phyloP scores from a whole-genome alignment of 2,329 filamentous ascomycete species.

The Colletotrichum horii region DNA sequence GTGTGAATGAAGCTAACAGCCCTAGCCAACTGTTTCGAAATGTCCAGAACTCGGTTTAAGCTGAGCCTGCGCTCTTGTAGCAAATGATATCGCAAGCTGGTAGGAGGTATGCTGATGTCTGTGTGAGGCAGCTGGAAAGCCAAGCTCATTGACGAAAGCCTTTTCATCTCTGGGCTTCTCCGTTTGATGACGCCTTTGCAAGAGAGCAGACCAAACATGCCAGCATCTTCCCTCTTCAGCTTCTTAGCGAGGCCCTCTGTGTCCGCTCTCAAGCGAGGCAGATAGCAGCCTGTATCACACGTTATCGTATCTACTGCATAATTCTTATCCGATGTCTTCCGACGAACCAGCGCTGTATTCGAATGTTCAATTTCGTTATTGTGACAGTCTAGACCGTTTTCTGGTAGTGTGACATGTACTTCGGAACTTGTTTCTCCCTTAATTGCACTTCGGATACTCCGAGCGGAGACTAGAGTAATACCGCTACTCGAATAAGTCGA shows the following conservation, averaged over 20 bases:
- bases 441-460: neutral
- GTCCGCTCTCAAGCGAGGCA: neutral
- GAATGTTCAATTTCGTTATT: neutral
- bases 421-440: neutral
- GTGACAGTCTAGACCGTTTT: neutral
- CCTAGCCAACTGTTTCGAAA: conserved; percentile 36
- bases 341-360: neutral
- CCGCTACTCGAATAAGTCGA: neutral
- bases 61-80: neutral
- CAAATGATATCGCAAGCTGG: neutral
- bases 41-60: conserved; percentile 20
- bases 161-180: neutral
- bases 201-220: neutral
- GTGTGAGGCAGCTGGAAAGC: neutral
- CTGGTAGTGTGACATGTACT: neutral
- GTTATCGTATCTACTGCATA: neutral
- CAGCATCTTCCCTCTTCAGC: neutral
- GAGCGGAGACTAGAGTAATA: neutral
- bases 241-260: neutral
- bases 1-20: conserved; percentile 38
- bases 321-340: neutral
- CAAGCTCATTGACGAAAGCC: neutral
- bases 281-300: neutral
- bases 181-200: neutral
- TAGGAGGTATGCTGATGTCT: neutral